Evolutionary conservation across 768 basidiomycete species (phyloP), one percentile per base, ranked within the genome.

Genomic region (Cystobasidium onofrii): DNA sequence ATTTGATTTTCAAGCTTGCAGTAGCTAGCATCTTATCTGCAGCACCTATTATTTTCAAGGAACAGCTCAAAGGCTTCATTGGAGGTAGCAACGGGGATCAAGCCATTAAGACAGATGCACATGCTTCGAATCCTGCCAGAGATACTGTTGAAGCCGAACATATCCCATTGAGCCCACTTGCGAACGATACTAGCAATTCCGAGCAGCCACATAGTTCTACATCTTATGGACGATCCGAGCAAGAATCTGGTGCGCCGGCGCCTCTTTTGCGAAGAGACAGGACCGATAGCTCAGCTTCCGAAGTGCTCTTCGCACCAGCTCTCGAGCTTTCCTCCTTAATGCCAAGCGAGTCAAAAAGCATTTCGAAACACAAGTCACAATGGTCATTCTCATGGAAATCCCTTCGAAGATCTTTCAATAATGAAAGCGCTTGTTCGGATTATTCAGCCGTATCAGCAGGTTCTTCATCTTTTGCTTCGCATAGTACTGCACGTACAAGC

Each of bases 1-100:
- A 72, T 25, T 74, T 79, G 54, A 67, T 77, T 33, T 34, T 73
- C 31, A 79, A 78, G 29, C 75, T 79, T 57, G 76, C 77, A 41
- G 69, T 76, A 33, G 77, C 77, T 43, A 77, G 76, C 18, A 27
- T 78, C 50, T 54, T 77, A 55, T 75, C 74, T 15, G 79, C 77
- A 44, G 20, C 76, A 3, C 79, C 79, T 18, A 52, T 79, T 60
- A 33, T 75, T 3, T 78, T 79, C 79, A 79, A 78, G 71, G 65
- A 76, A 13, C 79, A 75, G n/a, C 67, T 79, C 41, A 62, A 75
- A 36, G 31, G 29, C 4, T 46, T 23, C 36, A 43, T 75, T 15
- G 74, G 74, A 31, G 74, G 71, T 4, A 36, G 55, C 46, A n/a
- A 50, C n/a, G n/a, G n/a, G n/a, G n/a, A 50, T 15, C 46, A 15